Evolutionary conservation across 768 basidiomycete species (phyloP).

Genomic region (Mycena indigotica): DNA sequence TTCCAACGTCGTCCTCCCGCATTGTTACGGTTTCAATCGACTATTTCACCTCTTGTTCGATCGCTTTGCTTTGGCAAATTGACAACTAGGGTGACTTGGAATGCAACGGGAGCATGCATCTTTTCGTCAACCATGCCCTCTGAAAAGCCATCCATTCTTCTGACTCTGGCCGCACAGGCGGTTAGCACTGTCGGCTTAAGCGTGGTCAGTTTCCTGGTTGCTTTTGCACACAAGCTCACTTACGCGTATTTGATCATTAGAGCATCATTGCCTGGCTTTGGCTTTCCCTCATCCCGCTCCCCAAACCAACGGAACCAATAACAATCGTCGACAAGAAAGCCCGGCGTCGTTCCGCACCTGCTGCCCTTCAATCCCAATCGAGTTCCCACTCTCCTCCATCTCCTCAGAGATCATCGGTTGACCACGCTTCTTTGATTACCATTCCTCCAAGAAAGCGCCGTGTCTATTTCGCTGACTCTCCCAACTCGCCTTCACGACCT

Average conservation of each 20-base stretch:
- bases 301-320: constrained; percentile 19
- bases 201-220: constrained; percentile 18
- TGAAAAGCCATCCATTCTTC: constrained; percentile 20
- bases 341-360: constrained; percentile 28
- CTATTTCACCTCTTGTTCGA: constrained; percentile 17
- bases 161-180: constrained; percentile 27
- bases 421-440: constrained; percentile 2
- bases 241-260: constrained; percentile 19
- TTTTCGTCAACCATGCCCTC: constrained; percentile 2
- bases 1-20: background rate
- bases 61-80: constrained; percentile 1
- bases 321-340: constrained; percentile 21
- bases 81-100: constrained; percentile 11
- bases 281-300: constrained; percentile 24
- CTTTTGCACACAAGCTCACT: background rate
- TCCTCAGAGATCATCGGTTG: constrained; percentile 4
- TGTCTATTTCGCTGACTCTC: constrained; percentile 26
- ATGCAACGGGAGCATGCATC: constrained; percentile 9
- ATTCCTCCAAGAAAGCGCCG: constrained; percentile 16
- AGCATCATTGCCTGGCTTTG: constrained; percentile 31
- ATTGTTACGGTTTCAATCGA: no score
- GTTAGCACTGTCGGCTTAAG: constrained; percentile 28
- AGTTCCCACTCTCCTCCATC: constrained; percentile 3
- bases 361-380: constrained; percentile 16
- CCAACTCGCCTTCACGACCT: background rate